Conservation (phyloP, 2,329 filamentous ascomycete species). For the Fusarium sp. region DNA sequence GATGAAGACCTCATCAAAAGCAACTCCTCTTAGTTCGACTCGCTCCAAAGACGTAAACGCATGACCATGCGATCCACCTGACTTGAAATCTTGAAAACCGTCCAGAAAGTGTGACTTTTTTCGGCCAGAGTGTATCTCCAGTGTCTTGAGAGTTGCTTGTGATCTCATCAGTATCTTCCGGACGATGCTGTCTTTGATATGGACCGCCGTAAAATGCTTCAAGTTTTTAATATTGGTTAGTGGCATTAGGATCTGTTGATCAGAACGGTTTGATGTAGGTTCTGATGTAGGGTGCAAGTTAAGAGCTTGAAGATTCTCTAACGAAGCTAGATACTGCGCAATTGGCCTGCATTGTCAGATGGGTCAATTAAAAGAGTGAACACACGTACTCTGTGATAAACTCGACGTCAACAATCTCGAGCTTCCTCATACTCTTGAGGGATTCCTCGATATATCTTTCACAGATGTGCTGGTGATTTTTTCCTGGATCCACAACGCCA, state of each 20-base stretch:
- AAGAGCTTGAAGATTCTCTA: slow-evolving; percentile 32
- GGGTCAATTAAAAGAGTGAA: too few relatives aligned
- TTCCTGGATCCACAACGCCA: slow-evolving; percentile 3
- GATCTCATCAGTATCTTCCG: background rate
- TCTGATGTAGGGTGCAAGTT: too few relatives aligned
- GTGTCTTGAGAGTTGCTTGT: slow-evolving; percentile 3
- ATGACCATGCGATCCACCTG: too few relatives aligned
- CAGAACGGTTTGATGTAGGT: too few relatives aligned
- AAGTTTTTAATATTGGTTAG: slow-evolving; percentile 32
- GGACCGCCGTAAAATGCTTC: slow-evolving; percentile 13
- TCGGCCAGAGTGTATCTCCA: background rate
- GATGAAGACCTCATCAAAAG: too few relatives aligned
- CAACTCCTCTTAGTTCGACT: too few relatives aligned
- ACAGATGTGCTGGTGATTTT: slow-evolving; percentile 32
- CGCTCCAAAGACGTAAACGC: too few relatives aligned
- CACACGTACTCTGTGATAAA: slow-evolving; percentile 25
- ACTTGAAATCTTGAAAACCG: too few relatives aligned
- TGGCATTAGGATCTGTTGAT: background rate
- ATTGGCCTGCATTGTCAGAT: slow-evolving; percentile 5
- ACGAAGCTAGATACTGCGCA: slow-evolving; percentile 12
- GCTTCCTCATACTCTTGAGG: slow-evolving; percentile 29
- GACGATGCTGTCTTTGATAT: background rate
- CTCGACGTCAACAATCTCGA: slow-evolving; percentile 17
- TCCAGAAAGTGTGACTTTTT: too few relatives aligned
- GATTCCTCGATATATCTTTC: slow-evolving; percentile 35